phyloP scores from a whole-genome alignment of 495 filamentous ascomycete species.

The Aspergillus nanangensis region DNA sequence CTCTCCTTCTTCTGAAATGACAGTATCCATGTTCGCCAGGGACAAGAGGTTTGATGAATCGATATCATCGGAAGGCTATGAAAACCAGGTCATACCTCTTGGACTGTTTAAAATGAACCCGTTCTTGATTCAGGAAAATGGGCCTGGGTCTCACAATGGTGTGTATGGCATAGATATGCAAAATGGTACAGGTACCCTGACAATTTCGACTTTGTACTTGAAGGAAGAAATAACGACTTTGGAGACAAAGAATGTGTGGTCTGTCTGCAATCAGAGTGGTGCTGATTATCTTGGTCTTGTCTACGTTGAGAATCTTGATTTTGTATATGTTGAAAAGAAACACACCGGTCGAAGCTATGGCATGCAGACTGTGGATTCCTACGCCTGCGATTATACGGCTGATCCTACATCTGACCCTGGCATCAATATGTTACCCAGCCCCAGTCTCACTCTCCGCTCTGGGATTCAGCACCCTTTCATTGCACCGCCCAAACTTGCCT shows the following conservation, averaged over 20 bases:
- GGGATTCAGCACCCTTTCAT: slow-evolving; percentile 7
- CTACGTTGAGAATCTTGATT: neutral
- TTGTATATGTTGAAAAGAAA: slow-evolving; percentile 4
- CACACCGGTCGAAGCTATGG: slow-evolving; percentile 2
- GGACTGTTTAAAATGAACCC: too few species aligned
- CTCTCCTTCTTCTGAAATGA: neutral
- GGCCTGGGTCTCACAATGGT: too few species aligned
- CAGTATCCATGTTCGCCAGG: too few species aligned
- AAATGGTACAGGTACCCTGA: too few species aligned
- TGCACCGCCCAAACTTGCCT: slow-evolving; percentile 3
- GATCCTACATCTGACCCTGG: neutral
- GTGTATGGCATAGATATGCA: too few species aligned
- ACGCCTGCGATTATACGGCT: neutral
- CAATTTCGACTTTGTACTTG: too few species aligned
- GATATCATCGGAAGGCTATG: too few species aligned
- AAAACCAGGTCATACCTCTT: too few species aligned
- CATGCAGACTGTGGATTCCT: neutral
- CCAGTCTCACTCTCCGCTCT: slow-evolving; percentile 2
- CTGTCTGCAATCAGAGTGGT: neutral
- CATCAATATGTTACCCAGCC: neutral
- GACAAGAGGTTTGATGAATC: too few species aligned
- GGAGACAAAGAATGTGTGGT: too few species aligned
- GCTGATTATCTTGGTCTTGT: neutral
- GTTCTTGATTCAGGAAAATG: too few species aligned
- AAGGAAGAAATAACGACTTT: neutral